A percentile compares a stretch with the other conserved stretches of the same genome.
These are phyloP conservation scores for Cutaneotrichosporon arboriforme DNA, from an alignment of 1,284 basidiomycete species.

Conservation along the genomic window DNA sequence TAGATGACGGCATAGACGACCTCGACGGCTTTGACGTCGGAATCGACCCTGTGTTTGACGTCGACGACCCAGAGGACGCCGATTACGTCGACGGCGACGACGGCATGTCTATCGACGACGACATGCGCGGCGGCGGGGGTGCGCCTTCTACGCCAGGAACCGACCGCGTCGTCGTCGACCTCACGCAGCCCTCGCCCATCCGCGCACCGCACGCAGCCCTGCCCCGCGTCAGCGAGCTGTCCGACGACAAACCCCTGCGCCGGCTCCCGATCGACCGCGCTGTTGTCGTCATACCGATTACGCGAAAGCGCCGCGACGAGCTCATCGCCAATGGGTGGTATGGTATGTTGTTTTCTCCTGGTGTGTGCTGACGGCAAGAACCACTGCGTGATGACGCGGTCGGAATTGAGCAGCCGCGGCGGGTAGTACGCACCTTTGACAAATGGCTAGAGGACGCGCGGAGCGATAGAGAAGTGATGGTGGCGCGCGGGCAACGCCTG, in stretches of 20 bases:
- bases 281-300: constrained; percentile 2
- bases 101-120: no score
- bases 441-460: background rate
- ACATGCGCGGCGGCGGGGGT: background rate
- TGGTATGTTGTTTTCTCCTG: background rate
- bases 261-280: background rate
- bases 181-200: background rate
- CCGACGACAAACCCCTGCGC: background rate
- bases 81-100: no score
- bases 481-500: background rate
- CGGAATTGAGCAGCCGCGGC: background rate
- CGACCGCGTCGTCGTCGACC: background rate
- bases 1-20: no score
- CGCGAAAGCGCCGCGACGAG: constrained; percentile 4
- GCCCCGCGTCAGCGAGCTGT: no score
- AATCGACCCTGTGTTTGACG: no score
- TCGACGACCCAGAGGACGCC: no score
- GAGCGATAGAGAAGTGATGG: background rate
- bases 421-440: no score
- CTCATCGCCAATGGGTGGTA: constrained; percentile 12
- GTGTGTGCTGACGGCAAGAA: constrained; percentile 4
- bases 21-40: no score
- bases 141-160: background rate
- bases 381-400: constrained; percentile 10
- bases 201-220: background rate